Evolutionary conservation across 2,329 filamentous ascomycete species (phyloP), one percentile per base, ranked within the genome.

Genomic region (Diaporthe velutina): DNA sequence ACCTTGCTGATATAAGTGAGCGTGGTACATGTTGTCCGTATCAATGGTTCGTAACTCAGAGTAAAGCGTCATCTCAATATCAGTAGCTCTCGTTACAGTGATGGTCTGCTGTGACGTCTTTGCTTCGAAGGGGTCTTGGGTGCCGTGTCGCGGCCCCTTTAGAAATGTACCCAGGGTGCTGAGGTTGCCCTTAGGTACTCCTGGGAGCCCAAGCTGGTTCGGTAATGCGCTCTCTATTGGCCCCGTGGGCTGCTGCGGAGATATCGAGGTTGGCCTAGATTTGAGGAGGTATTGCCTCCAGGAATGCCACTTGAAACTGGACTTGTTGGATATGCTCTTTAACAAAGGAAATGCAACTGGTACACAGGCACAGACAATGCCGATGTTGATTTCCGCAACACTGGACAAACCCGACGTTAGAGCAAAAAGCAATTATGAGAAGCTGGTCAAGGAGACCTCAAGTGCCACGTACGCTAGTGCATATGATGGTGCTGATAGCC

Each of bases 291-390:
- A 66, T 10, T 30, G 40, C 19, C 60, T 66, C 60, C 60, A 66
- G 19, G 60, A 66, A 30, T 48, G 3, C 60, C 60, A 66, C 28
- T 7, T 48, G 25, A 9, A 12, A 22, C 40, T 66, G 60, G 40
- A 66, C 60, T 66, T 45, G 5, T 12, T 9, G 25, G 60, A 42
- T 6, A 66, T 2, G 13, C 40, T 22, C 40, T 66, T 66, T 4
- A 66, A 48, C 19, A 48, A 6, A 9, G 42, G 40, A 22, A 66
- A 66, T 2, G 25, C 13, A 30, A 48, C 13, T 33, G 60, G 60
- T 12, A 66, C 40, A 66, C 60, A 66, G 35, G 54, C 28, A 33
- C 60, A 66, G 8, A 48, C 25, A n/a, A 66, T 66, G 54, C 54
- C 54, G 30, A 57, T 8, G 2, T 57, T 57, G 19, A 57, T 57